phyloP scores from a whole-genome alignment of 208 protist genomes.

The Acanthamoeba sp. region DNA sequence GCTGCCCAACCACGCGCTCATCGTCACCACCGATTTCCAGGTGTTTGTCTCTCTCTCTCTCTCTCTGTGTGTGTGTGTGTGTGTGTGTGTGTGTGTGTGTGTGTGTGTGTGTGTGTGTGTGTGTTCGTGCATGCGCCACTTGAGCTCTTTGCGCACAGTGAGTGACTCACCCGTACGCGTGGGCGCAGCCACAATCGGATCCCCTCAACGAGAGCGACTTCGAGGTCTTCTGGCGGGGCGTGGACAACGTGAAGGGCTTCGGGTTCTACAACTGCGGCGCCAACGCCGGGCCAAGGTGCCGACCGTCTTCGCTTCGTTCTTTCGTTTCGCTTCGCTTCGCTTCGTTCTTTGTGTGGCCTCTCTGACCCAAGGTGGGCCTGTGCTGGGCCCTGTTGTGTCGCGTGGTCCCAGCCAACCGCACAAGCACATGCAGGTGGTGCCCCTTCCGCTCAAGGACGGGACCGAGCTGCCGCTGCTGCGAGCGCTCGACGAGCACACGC shows the following conservation, averaged over 20 bases:
- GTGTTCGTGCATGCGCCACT: too few species aligned
- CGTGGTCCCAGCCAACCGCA: conserved; percentile 17
- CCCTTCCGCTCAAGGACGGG: neutral
- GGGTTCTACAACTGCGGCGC: conserved; percentile 64
- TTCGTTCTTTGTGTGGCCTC: neutral
- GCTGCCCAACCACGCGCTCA: conserved; percentile 62
- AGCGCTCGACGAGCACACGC: neutral
- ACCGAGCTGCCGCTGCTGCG: conserved; percentile 3
- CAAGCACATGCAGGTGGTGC: conserved; percentile 72
- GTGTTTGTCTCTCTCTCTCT: neutral
- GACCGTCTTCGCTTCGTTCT: too few species aligned
- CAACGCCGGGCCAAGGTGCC: conserved; percentile 36
- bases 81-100: too few species aligned
- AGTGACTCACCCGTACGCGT: too few species aligned
- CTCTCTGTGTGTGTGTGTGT: too few species aligned
- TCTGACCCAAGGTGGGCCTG: neutral
- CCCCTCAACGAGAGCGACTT: neutral
- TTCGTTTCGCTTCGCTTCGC: too few species aligned
- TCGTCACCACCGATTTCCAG: conserved; percentile 57
- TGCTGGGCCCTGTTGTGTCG: too few species aligned
- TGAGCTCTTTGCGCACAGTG: too few species aligned
- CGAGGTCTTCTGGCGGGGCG: conserved; percentile 42
- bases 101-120: too few species aligned
- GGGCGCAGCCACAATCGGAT: conserved; percentile 1
- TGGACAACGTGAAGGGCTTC: conserved; percentile 11